phyloP scores from a whole-genome alignment of 2,329 filamentous ascomycete genomes.

The Colletotrichum eremochloae region DNA sequence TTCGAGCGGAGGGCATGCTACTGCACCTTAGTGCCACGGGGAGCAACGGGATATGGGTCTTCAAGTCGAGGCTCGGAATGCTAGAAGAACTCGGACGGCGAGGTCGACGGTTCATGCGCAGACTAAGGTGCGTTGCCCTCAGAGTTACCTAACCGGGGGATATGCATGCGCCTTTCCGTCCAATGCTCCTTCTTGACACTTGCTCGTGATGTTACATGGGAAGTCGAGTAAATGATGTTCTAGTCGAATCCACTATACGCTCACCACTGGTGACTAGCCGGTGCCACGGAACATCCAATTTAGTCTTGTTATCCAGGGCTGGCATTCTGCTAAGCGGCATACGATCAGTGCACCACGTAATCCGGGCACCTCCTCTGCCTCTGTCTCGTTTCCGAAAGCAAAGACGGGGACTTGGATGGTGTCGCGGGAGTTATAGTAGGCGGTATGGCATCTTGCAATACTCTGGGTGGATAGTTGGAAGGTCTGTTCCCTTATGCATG shows the following conservation, averaged over 20 bases:
- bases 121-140: background rate
- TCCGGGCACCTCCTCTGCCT: background rate
- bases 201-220: background rate
- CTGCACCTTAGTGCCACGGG: background rate
- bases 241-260: background rate
- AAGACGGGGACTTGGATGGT: background rate
- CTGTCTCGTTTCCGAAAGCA: background rate
- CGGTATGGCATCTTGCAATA: too few species aligned
- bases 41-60: background rate
- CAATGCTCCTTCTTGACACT: background rate
- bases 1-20: background rate
- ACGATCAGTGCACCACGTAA: background rate
- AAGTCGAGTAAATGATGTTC: background rate
- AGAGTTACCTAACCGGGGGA: background rate
- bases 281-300: background rate
- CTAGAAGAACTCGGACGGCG: background rate
- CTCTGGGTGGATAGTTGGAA: too few species aligned
- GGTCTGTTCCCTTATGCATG: too few species aligned
- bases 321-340: background rate
- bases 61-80: background rate
- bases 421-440: too few species aligned
- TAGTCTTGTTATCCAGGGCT: background rate
- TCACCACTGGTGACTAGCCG: background rate
- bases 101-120: background rate
- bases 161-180: background rate